Base-by-base conservation (phyloP, 345 rosid genomes). In the Eucalyptus lansdowneana region DNA sequence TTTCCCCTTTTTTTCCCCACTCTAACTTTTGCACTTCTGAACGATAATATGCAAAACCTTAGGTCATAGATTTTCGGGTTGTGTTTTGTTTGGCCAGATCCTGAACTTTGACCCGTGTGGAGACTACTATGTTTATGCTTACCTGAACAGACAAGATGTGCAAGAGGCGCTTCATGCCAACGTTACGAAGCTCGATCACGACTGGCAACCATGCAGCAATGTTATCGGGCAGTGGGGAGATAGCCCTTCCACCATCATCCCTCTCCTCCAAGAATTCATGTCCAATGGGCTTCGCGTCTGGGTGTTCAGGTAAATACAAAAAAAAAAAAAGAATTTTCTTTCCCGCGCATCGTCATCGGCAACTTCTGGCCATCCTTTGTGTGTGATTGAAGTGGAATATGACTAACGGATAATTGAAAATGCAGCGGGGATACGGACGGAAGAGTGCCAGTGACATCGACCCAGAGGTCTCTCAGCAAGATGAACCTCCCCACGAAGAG, bases 391-490 rank as follows among this genome's bases (percentile, higher is more conserved):
- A 37, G 14, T 40, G 29, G 13, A 44, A 40, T 40, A 21, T 76
- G 85, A 86, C 31, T 34, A 29, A 37, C 14, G 7, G 19, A 25
- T 86, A 47, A 40, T 83, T 67, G 27, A 15, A 72, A 19, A 51
- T 92, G 94, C 94, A 97, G 99, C 89, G 99, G 99, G 25, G 99
- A 97, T 88, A 93, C 25, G 16, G 99, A 97, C 90, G 99, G 96
- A 86, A 93, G 96, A 87, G 93, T 97, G 7, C 99, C 98, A 1
- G 95, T 97, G 17, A 97, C 98, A 34, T 97, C 99, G 42, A 95
- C 99, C 86, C 91, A 91, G 87, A 95, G 94, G 91, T 97, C 99
- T 25, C 92, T 97, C 37, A 88, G 93, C 37, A 85, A 42, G 88
- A 94, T 97, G 99, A 94, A 91, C 16, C 95, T 96, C 87, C 86